Percentiles rank a stretch among this genome's conserved stretches.
These are phyloP conservation scores for Neofusicoccum parvum DNA, from an alignment of 2,329 filamentous ascomycete genomes.

Conservation along the genomic window DNA sequence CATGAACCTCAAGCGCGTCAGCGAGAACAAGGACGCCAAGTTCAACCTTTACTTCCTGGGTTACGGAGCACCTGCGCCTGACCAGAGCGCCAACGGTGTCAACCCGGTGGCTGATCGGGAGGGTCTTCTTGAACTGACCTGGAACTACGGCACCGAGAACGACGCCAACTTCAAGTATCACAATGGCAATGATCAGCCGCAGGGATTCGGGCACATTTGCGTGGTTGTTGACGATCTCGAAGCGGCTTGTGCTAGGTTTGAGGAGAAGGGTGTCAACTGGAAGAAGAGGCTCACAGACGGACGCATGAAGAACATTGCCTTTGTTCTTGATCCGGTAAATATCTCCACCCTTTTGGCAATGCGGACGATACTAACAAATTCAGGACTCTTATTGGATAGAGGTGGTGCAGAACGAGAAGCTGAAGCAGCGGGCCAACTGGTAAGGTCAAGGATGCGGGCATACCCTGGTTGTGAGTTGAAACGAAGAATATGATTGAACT, in stretches of 20 bases:
- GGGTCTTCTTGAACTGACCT: constrained; percentile 87
- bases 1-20: constrained; percentile 77
- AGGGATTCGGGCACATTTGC: constrained; percentile 93
- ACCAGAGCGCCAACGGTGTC: constrained; percentile 56
- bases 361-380: constrained; percentile 22
- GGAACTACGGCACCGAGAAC: constrained; percentile 82
- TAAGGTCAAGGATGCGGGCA: constrained; percentile 25
- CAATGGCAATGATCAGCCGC: constrained; percentile 86
- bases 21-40: constrained; percentile 67
- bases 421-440: constrained; percentile 50
- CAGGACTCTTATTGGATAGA: constrained; percentile 80
- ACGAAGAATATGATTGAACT: not conserved
- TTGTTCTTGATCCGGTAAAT: constrained; percentile 64
- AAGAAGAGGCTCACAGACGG: constrained; percentile 96
- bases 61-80: constrained; percentile 59
- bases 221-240: constrained; percentile 87
- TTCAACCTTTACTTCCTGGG: constrained; percentile 95
- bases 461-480: too few species aligned
- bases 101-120: constrained; percentile 70
- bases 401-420: constrained; percentile 74
- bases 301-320: constrained; percentile 89
- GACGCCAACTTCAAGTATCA: constrained; percentile 84
- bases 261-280: constrained; percentile 79
- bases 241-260: constrained; percentile 82
- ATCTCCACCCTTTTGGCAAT: not conserved